Conservation (phyloP, 2,329 filamentous ascomycete genomes). For the Penicillium verrucosum region DNA sequence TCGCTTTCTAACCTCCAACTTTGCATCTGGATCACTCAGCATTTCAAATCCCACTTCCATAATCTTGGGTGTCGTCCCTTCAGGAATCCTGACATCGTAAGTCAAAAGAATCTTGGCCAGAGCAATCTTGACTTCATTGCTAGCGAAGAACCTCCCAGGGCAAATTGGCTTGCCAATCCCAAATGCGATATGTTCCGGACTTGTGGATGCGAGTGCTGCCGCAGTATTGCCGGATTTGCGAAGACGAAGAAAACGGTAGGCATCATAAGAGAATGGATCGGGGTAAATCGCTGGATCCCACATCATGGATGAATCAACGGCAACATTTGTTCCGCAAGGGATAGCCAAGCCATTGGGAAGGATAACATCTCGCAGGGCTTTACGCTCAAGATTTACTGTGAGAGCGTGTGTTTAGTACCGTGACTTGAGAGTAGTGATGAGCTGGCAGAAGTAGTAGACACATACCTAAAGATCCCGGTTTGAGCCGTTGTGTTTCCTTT, state of each 20-base stretch:
- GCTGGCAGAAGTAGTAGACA: not conserved
- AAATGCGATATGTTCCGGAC: conserved; percentile 16
- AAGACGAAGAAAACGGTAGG: not conserved
- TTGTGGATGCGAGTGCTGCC: not conserved
- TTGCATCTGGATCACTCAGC: not conserved
- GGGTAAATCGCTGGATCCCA: not conserved
- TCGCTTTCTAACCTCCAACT: not conserved
- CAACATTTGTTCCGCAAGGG: not conserved
- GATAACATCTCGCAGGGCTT: not conserved
- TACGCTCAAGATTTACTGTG: not conserved
- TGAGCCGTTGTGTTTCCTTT: conserved; percentile 16
- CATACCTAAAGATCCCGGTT: conserved; percentile 4
- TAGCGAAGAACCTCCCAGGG: conserved; percentile 31
- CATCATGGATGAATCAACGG: not conserved
- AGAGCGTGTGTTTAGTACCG: not conserved
- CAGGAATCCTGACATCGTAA: not conserved
- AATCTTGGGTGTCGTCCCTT: not conserved
- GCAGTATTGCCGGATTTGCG: not conserved
- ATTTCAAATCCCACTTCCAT: not conserved
- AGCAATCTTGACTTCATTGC: conserved; percentile 27
- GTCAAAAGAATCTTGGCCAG: not conserved
- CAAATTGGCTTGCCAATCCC: conserved; percentile 29
- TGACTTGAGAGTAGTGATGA: not conserved
- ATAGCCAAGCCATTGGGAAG: not conserved
- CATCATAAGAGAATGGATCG: not conserved